Evolutionary conservation across 2,329 filamentous ascomycete genomes (phyloP).

Genomic region (Clonostachys solani): DNA sequence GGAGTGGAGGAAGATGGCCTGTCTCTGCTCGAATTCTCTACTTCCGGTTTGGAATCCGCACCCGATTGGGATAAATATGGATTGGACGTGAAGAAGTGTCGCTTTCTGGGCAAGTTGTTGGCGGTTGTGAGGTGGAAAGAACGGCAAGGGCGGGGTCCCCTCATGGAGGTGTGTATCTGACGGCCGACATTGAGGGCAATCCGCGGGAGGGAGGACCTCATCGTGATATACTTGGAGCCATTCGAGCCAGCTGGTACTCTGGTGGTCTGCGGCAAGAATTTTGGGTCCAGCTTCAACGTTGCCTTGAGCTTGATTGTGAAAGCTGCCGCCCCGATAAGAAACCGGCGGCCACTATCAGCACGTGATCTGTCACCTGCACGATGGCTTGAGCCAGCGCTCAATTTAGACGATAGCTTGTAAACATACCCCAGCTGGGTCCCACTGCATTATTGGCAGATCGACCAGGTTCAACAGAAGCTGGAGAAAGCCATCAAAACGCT

Average conservation of each 20-base stretch:
- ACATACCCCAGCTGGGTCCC: too few relatives aligned
- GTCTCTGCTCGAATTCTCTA: constrained; percentile 11
- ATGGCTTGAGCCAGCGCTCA: too few relatives aligned
- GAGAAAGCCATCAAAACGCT: not conserved
- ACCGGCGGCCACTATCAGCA: constrained; percentile 10
- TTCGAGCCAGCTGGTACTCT: too few relatives aligned
- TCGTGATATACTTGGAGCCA: constrained; percentile 9
- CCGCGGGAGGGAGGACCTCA: constrained; percentile 24
- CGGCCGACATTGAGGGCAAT: constrained; percentile 22
- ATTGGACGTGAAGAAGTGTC: constrained; percentile 64
- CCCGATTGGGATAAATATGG: constrained; percentile 42
- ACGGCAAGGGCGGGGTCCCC: constrained; percentile 19
- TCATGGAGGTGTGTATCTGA: constrained; percentile 18
- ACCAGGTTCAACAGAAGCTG: not conserved
- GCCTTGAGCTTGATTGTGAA: not conserved
- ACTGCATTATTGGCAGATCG: not conserved
- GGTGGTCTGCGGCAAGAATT: too few relatives aligned
- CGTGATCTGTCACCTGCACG: constrained; percentile 3
- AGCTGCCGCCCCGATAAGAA: not conserved
- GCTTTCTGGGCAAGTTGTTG: constrained; percentile 44
- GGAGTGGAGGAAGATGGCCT: constrained; percentile 6
- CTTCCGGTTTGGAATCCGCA: constrained; percentile 10
- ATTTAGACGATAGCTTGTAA: too few relatives aligned
- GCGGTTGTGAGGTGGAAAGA: constrained; percentile 42
- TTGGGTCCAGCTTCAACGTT: not conserved